Conservation (phyloP, 257 asterid species). For the Solanum medicagineum region DNA sequence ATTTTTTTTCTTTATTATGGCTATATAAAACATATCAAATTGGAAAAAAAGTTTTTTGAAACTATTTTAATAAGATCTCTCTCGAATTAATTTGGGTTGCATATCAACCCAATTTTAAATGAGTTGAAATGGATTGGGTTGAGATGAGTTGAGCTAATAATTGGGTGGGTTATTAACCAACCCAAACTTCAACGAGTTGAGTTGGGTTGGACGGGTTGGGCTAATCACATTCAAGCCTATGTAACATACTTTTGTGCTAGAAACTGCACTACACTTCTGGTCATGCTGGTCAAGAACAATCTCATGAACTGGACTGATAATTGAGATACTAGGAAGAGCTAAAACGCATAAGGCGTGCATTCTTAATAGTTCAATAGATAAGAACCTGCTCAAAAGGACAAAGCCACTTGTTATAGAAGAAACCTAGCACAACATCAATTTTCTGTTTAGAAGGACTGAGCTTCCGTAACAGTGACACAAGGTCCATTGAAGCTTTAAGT, state of each 20-base stretch:
- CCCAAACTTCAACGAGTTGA: no score
- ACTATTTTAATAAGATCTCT: no score
- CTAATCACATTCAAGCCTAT: background rate
- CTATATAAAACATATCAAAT: no score
- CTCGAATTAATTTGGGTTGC: no score
- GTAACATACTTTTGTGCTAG: background rate
- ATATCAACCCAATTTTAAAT: no score
- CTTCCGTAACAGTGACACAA: background rate
- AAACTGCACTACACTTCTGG: background rate
- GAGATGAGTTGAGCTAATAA: no score
- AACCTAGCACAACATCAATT: background rate
- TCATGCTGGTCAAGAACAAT: background rate
- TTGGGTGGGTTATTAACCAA: no score
- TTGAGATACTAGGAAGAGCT: background rate
- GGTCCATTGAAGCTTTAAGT: no score
- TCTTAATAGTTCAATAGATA: background rate
- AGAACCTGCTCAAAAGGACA: background rate
- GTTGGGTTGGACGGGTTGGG: no score
- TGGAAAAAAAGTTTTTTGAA: no score
- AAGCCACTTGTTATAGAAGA: background rate
- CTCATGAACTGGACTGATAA: background rate
- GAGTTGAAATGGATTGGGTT: no score
- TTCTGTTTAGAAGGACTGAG: background rate
- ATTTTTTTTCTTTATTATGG: no score
- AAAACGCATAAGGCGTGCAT: background rate